Evolutionary conservation across 2,329 filamentous ascomycete genomes (phyloP).

Genomic region (Lithohypha guttulata): DNA sequence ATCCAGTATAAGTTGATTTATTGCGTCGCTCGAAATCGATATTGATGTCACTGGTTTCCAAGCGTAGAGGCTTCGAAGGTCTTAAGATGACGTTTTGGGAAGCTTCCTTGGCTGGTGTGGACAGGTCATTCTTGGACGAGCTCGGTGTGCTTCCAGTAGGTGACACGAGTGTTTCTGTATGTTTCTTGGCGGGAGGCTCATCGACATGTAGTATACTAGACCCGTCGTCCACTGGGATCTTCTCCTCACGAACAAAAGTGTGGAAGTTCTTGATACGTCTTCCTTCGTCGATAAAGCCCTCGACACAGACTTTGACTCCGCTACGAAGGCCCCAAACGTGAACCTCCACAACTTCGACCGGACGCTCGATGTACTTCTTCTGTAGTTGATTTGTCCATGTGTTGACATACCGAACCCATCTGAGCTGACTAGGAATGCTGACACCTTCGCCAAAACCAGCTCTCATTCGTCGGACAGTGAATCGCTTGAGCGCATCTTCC

Average conservation of each 20-base stretch:
- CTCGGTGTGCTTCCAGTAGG: slow-evolving; percentile 15
- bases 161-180: slow-evolving; percentile 15
- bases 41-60: slow-evolving; percentile 78
- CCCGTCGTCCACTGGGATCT: slow-evolving; percentile 50
- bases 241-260: slow-evolving; percentile 62
- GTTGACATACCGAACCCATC: slow-evolving; percentile 82
- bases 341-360: slow-evolving; percentile 76
- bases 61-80: slow-evolving; percentile 54
- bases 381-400: slow-evolving; percentile 61
- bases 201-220: slow-evolving; percentile 2
- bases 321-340: slow-evolving; percentile 81
- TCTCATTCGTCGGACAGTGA: slow-evolving; percentile 79
- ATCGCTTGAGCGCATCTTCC: slow-evolving; percentile 53
- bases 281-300: slow-evolving; percentile 80
- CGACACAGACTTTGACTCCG: slow-evolving; percentile 76
- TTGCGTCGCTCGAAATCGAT: slow-evolving; percentile 82
- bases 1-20: slow-evolving; percentile 60
- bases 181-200: slow-evolving; percentile 7
- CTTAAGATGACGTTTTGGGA: slow-evolving; percentile 64
- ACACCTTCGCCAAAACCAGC: slow-evolving; percentile 80
- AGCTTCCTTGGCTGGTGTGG: slow-evolving; percentile 13
- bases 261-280: slow-evolving; percentile 77
- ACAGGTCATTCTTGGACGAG: slow-evolving; percentile 28
- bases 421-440: slow-evolving; percentile 81
- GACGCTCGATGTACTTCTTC: slow-evolving; percentile 72